Percentiles rank a stretch among this genome's conserved stretches.
Evolutionary conservation across 441 rosid genomes (phyloP).

Genomic region (Francoa sonchifolia): DNA sequence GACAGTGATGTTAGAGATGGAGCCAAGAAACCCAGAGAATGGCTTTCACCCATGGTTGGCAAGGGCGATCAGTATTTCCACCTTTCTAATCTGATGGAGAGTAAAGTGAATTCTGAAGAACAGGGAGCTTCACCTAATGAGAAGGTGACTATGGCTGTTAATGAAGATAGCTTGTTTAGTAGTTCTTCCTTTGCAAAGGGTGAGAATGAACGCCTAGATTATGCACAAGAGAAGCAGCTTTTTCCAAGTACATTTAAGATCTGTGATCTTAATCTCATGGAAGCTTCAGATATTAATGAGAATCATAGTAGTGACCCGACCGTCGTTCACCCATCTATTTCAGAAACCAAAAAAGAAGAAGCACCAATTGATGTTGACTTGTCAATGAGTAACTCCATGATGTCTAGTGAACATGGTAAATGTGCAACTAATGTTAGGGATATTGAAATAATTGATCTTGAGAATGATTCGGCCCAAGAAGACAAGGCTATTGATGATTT

Average conservation of each 20-base stretch:
- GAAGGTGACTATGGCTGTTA: constrained; percentile 14
- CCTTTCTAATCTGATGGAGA: constrained; percentile 22
- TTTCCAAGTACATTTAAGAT: constrained; percentile 77
- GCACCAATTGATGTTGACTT: constrained; percentile 59
- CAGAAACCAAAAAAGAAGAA: constrained; percentile 33
- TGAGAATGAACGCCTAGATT: constrained; percentile 21
- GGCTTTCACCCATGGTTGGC: constrained; percentile 39
- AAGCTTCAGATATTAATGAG: constrained; percentile 49
- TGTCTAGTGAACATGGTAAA: constrained; percentile 37
- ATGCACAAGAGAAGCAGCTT: constrained; percentile 63
- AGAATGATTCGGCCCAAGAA: constrained; percentile 51
- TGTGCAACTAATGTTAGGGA: constrained; percentile 39
- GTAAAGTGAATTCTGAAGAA: constrained; percentile 18
- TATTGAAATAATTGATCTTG: constrained; percentile 86
- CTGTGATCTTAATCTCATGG: constrained; percentile 81
- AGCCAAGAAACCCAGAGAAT: constrained; percentile 53
- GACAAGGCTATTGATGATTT: constrained; percentile 36
- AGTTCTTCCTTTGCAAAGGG: constrained; percentile 21
- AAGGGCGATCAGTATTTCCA: constrained; percentile 21
- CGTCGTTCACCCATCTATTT: constrained; percentile 21
- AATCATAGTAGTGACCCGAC: constrained; percentile 28
- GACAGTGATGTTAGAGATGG: constrained; percentile 31
- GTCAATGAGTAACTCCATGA: constrained; percentile 55
- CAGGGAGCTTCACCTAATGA: constrained; percentile 22
- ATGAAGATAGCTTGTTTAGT: constrained; percentile 22